Evolutionary conservation across 768 basidiomycete species (phyloP), one percentile per base, ranked within the genome.

Genomic region (Podaxis sp.): DNA sequence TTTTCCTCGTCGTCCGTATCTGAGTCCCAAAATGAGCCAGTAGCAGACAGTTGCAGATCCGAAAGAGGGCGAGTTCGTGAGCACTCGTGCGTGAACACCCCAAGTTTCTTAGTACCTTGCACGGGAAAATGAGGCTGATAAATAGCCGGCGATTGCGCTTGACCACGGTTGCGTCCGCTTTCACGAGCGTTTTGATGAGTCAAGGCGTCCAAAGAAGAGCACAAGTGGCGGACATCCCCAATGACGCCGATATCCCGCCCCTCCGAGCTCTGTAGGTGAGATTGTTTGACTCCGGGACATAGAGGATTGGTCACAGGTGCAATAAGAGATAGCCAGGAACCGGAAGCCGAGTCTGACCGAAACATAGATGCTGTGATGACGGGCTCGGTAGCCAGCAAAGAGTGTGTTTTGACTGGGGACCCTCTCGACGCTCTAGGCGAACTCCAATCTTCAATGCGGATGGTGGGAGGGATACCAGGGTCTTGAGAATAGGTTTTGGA

Each of bases 371-470:
- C 22, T 33, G 8, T 33, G 33, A 9, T 33, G n/a, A 41, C 13
- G 2, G n/a, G 17, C 5, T 11, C 33, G 3, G 49, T 15, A 33
- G 2, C 33, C 33, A 33, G 33, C 8, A 8, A 2, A 22, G 33
- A 25, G 9, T 22, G 57, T 15, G 11, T 37, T 6, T 17, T 15
- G 38, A 4, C 3, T 5, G 38, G 40, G 25, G 25, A 17, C 11
- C 3, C 17, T 17, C 27, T 22, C 4, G 52, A 19, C 36, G 41
- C 29, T 3, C 19, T 41, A 25, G 53, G 40, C 5, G 38, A 50
- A 25, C 60, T 61, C 60, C 60, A 61, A 36, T 61, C 60, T 55
- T 61, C 60, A 24, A 61, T 25, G 22, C 43, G 41, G 33, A 61
- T 61, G 4, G 22, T 49, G 17, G 60, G 60, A 36, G 43, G 43